Percentiles rank a stretch among this genome's conserved stretches.
Conservation (phyloP, 352 stramenopile species). For the Globisporangium sylvaticum region DNA sequence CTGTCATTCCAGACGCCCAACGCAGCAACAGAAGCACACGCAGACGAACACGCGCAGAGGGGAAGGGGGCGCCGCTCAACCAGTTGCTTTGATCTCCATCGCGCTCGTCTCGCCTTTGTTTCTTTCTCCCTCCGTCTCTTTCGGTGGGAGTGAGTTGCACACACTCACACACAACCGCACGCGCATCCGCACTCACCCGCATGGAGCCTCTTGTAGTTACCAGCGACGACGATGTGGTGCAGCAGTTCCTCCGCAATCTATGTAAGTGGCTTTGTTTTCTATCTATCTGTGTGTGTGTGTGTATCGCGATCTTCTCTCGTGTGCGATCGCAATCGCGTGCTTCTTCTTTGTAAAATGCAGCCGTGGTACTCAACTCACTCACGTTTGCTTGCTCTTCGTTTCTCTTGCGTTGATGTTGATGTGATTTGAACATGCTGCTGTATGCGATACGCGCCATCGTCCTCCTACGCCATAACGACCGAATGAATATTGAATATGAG, state of each 20-base stretch:
- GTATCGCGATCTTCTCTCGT: not conserved
- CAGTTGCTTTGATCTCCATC: not conserved
- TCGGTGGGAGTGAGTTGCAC: not conserved
- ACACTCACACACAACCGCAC: not conserved
- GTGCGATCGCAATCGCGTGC: not conserved
- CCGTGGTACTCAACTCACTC: conserved; percentile 4
- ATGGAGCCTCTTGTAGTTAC: conserved; percentile 6
- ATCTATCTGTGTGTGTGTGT: not conserved
- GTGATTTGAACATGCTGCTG: not conserved
- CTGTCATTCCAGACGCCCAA: not conserved
- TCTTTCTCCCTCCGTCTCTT: not conserved
- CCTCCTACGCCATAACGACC: not conserved
- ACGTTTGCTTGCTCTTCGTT: not conserved
- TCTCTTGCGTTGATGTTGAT: not conserved
- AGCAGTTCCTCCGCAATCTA: conserved; percentile 18
- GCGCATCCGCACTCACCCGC: not conserved
- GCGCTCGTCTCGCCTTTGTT: not conserved
- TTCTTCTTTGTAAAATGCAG: conserved; percentile 1
- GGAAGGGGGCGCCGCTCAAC: not conserved
- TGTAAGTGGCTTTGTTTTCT: conserved; percentile 5
- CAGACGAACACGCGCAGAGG: not conserved
- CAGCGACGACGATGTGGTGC: conserved; percentile 7
- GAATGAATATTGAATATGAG: not conserved
- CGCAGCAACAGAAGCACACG: not conserved
- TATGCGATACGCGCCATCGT: conserved; percentile 3